These are phyloP conservation scores for Neoscytalidium dimidiatum DNA, from an alignment of 2,329 filamentous ascomycete species.

Conservation along the genomic window DNA sequence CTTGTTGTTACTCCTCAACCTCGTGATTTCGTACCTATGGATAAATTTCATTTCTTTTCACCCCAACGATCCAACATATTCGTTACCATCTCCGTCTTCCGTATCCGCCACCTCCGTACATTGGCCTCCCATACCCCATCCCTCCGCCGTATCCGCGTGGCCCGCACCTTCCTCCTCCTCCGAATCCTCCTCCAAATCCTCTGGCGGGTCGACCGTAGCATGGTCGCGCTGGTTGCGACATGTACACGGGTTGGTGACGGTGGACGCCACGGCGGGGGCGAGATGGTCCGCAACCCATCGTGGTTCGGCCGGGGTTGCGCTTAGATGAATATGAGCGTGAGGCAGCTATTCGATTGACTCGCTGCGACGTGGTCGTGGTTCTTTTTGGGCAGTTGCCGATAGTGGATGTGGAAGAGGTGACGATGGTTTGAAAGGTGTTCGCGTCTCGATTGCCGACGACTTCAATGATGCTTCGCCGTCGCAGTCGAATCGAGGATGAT, in stretches of 20 bases:
- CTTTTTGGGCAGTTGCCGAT: too few species aligned
- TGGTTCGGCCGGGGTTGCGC: background rate
- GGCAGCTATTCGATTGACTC: background rate
- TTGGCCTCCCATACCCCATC: background rate
- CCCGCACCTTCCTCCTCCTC: slow-evolving; percentile 3
- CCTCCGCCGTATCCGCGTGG: background rate
- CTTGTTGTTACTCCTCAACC: too few species aligned
- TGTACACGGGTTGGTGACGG: background rate
- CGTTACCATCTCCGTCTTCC: background rate
- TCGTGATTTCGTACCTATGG: background rate
- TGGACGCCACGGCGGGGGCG: background rate
- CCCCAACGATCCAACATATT: background rate
- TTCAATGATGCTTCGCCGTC: too few species aligned
- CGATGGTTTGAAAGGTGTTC: too few species aligned
- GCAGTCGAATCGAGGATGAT: too few species aligned
- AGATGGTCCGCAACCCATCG: slow-evolving; percentile 9
- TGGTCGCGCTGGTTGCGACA: background rate
- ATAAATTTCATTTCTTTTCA: background rate
- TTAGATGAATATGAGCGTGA: background rate
- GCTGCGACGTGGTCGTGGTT: too few species aligned
- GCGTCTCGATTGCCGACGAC: too few species aligned
- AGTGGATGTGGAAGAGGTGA: too few species aligned
- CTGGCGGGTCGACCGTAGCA: background rate
- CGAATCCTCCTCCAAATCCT: background rate
- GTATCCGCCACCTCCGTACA: background rate